Conservation (phyloP, 1,284 basidiomycete species). For the Phellopilus nigrolimitatus region DNA sequence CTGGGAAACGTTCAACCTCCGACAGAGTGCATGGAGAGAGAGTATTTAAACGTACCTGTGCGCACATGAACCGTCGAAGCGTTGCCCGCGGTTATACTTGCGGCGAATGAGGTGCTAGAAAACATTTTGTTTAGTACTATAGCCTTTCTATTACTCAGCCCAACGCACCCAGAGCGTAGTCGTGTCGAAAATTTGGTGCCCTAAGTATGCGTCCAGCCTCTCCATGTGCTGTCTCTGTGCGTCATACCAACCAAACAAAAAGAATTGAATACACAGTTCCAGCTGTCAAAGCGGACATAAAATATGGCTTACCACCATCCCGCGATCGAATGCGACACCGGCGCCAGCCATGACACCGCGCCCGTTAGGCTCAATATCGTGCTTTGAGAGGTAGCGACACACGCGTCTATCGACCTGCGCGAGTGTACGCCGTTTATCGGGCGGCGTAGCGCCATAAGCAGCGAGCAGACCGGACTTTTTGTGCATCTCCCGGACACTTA, state of each 20-base stretch:
- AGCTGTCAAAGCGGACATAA: background rate
- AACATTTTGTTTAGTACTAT: background rate
- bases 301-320: constrained; percentile 12
- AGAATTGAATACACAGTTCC: background rate
- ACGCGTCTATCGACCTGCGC: constrained; percentile 12
- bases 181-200: constrained; percentile 18
- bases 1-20: background rate
- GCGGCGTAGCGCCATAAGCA: constrained; percentile 9
- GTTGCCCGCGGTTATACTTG: constrained; percentile 15
- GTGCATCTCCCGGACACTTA: constrained; percentile 15
- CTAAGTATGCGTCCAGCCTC: constrained; percentile 15
- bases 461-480: constrained; percentile 15
- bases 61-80: constrained; percentile 3
- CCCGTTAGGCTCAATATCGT: constrained; percentile 3
- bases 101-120: constrained; percentile 11
- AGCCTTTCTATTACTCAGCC: background rate
- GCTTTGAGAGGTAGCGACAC: constrained; percentile 7
- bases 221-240: constrained; percentile 16
- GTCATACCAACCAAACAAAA: background rate
- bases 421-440: constrained; percentile 8
- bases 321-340: constrained; percentile 17
- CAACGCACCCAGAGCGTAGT: constrained; percentile 17
- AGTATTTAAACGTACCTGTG: constrained; percentile 9
- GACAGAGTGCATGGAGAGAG: background rate
- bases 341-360: constrained; percentile 18